A percentile compares a stretch with the other conserved stretches of the same genome.
These are phyloP conservation scores for Mortierella sp. DNA, from an alignment of 371 early-diverging fungal genomes.

Conservation along the genomic window DNA sequence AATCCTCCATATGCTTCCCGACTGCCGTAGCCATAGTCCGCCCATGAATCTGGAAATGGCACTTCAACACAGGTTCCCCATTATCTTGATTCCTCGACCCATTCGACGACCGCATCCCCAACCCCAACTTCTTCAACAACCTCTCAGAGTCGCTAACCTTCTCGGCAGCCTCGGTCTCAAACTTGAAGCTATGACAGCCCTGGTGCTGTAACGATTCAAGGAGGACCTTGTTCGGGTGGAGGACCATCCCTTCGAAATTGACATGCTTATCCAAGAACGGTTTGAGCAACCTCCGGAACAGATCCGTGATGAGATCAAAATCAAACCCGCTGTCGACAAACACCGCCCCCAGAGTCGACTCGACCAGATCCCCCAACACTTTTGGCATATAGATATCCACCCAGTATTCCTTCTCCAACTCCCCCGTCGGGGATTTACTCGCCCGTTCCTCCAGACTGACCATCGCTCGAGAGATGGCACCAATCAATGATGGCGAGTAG, in stretches of 20 bases:
- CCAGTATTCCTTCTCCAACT: constrained; percentile 76
- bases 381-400: constrained; percentile 84
- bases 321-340: constrained; percentile 87
- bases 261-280: constrained; percentile 70
- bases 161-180: constrained; percentile 2
- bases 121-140: constrained; percentile 18
- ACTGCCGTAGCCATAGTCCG: constrained; percentile 24
- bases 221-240: constrained; percentile 64
- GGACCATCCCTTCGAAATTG: constrained; percentile 62
- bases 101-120: not conserved
- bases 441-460: constrained; percentile 59
- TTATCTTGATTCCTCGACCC: not conserved
- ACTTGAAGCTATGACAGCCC: constrained; percentile 30
- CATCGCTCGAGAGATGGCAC: constrained; percentile 65
- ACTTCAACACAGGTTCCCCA: not conserved
- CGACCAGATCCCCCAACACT: constrained; percentile 88
- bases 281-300: constrained; percentile 68
- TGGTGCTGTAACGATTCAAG: constrained; percentile 31
- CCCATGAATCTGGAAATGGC: constrained; percentile 35
- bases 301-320: constrained; percentile 61
- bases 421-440: constrained; percentile 29
- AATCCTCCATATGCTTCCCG: constrained; percentile 22
- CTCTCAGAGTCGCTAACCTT: not conserved
- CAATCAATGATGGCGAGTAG: constrained; percentile 67
- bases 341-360: constrained; percentile 91